Percentiles rank a stretch among this genome's conserved stretches.
These are phyloP conservation scores for Xylaria intraflava DNA, from an alignment of 495 filamentous ascomycete species.

Conservation along the genomic window DNA sequence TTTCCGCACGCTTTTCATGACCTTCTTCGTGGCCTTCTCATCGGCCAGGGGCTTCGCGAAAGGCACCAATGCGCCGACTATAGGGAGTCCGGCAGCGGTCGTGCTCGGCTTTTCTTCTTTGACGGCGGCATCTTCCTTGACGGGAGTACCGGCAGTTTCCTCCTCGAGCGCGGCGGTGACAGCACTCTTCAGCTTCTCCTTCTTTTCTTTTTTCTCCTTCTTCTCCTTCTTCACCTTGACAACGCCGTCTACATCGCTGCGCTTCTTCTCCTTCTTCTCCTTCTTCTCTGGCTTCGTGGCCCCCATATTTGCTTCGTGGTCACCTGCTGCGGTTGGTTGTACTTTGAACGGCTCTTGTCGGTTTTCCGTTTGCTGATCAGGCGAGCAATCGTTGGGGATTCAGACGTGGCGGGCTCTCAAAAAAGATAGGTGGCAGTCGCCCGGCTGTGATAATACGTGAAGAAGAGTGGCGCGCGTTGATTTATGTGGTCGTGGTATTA, in stretches of 20 bases:
- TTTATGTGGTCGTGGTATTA: too few relatives aligned
- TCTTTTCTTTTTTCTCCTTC: conserved; percentile 62
- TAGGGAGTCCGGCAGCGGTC: conserved; percentile 38
- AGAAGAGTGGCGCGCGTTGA: too few relatives aligned
- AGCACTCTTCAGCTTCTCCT: conserved; percentile 51
- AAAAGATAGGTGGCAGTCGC: too few relatives aligned
- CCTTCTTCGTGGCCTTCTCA: conserved; percentile 88
- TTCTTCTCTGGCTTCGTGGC: conserved; percentile 50
- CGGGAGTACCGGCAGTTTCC: conserved; percentile 22
- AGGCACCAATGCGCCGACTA: conserved; percentile 74
- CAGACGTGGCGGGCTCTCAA: too few relatives aligned
- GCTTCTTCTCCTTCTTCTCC: conserved; percentile 68
- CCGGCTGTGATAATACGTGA: too few relatives aligned
- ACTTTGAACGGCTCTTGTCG: not conserved
- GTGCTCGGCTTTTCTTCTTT: conserved; percentile 42
- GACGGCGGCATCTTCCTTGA: conserved; percentile 19
- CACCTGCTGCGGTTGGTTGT: not conserved
- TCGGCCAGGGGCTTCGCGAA: conserved; percentile 88
- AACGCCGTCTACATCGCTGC: conserved; percentile 67
- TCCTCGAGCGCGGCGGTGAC: conserved; percentile 43
- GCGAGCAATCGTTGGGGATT: too few relatives aligned
- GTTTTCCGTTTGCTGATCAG: too few relatives aligned
- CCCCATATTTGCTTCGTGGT: conserved; percentile 17
- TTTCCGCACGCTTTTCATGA: conserved; percentile 87
- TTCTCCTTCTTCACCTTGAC: conserved; percentile 66